Evolutionary conservation across 225 moss, liverwort and hornwort species (phyloP).

Genomic region (Physcomitrellopsis africana): DNA sequence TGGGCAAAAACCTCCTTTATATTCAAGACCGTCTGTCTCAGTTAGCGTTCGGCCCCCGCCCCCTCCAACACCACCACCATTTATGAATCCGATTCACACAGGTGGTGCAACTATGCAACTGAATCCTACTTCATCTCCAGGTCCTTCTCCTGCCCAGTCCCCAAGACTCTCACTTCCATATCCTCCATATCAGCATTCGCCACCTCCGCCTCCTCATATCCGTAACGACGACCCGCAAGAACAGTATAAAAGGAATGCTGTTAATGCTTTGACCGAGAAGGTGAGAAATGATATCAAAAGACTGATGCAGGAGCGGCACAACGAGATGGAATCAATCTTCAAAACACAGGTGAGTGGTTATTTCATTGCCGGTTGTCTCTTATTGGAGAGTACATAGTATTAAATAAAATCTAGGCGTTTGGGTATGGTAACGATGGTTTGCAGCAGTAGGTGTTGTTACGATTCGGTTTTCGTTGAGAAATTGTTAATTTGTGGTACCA

Average conservation of each 20-base stretch:
- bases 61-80: slow-evolving; percentile 54
- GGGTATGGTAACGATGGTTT: slow-evolving; percentile 5
- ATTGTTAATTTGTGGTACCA: neutral
- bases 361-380: slow-evolving; percentile 1
- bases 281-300: slow-evolving; percentile 60
- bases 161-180: slow-evolving; percentile 69
- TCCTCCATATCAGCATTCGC: slow-evolving; percentile 73
- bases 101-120: slow-evolving; percentile 52
- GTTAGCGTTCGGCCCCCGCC: slow-evolving; percentile 58
- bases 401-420: neutral
- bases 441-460: neutral
- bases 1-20: slow-evolving; percentile 92
- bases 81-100: slow-evolving; percentile 89
- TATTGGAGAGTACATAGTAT: too few relatives aligned
- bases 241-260: slow-evolving; percentile 69
- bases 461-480: neutral
- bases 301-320: slow-evolving; percentile 60
- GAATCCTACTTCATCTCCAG: slow-evolving; percentile 53
- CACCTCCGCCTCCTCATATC: slow-evolving; percentile 44
- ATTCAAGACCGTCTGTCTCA: slow-evolving; percentile 66
- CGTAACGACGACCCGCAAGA: slow-evolving; percentile 74
- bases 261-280: slow-evolving; percentile 65
- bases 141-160: slow-evolving; percentile 52
- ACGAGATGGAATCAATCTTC: slow-evolving; percentile 86
- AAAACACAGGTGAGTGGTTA: slow-evolving; percentile 62